Evolutionary conservation across 306 rosid genomes (phyloP).

Genomic region (Ziziphus jujuba): DNA sequence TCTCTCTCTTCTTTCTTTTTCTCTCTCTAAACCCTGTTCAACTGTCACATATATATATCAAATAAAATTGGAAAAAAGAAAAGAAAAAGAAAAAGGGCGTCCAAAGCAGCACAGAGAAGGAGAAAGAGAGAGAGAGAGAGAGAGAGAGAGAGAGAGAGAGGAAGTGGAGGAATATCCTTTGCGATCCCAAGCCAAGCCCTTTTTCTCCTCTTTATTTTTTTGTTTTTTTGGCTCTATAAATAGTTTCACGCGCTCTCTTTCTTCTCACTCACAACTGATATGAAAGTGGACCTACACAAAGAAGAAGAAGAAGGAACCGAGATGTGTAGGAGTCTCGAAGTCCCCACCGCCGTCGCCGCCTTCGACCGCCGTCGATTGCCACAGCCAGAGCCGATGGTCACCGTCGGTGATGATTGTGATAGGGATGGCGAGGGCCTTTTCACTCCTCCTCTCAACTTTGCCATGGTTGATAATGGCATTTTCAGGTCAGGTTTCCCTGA

Average conservation of each 20-base stretch:
- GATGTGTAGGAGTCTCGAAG: slow-evolving; percentile 55
- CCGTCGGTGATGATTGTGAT: slow-evolving; percentile 2
- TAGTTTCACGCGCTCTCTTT: neutral
- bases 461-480: slow-evolving; percentile 93
- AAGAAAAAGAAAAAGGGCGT: neutral
- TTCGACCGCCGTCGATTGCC: slow-evolving; percentile 11
- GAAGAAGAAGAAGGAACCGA: slow-evolving; percentile 17
- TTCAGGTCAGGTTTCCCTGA: slow-evolving; percentile 96
- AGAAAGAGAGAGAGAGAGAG: neutral
- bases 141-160: too few relatives aligned
- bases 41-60: slow-evolving; percentile 6
- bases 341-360: slow-evolving; percentile 8
- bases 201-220: neutral
- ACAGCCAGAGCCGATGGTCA: slow-evolving; percentile 5
- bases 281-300: slow-evolving; percentile 48
- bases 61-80: neutral
- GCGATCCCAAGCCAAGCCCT: slow-evolving; percentile 30
- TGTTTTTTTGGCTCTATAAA: neutral
- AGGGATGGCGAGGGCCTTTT: slow-evolving; percentile 54
- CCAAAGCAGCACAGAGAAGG: neutral
- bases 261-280: slow-evolving; percentile 19
- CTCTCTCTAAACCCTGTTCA: slow-evolving; percentile 2
- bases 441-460: slow-evolving; percentile 88
- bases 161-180: slow-evolving; percentile 41
- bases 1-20: neutral